Conservation (phyloP, 768 basidiomycete genomes). For the Exidia glandulosa region DNA sequence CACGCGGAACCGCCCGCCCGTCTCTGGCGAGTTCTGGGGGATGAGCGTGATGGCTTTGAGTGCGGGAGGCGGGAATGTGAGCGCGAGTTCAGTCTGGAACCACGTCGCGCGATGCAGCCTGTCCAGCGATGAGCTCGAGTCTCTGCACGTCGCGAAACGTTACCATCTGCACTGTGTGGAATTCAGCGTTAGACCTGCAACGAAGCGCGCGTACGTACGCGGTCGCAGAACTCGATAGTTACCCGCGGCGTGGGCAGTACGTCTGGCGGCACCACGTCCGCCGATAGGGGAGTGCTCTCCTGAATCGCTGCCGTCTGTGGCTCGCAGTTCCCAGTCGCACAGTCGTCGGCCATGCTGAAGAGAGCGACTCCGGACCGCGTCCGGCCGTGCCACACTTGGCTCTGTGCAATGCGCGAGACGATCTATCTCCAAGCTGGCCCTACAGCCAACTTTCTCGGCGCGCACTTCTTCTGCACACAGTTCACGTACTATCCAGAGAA, state of each 20-base stretch:
- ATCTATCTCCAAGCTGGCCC: constrained; percentile 66
- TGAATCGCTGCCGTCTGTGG: background rate
- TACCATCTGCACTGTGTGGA: constrained; percentile 66
- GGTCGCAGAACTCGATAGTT: constrained; percentile 88
- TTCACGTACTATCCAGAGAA: constrained; percentile 45
- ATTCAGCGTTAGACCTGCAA: background rate
- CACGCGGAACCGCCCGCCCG: constrained; percentile 82
- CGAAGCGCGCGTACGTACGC: constrained; percentile 38
- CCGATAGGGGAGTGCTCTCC: background rate
- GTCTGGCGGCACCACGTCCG: background rate
- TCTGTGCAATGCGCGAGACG: constrained; percentile 54
- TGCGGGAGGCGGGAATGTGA: constrained; percentile 79
- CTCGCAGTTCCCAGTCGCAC: background rate
- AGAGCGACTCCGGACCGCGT: background rate
- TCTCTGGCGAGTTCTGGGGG: constrained; percentile 69
- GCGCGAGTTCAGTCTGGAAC: constrained; percentile 84
- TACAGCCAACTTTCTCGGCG: constrained; percentile 55
- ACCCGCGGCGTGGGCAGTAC: constrained; percentile 36
- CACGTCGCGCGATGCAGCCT: constrained; percentile 87
- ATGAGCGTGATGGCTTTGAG: constrained; percentile 58
- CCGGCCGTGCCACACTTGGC: background rate
- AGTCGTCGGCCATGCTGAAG: background rate
- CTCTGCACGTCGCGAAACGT: constrained; percentile 12
- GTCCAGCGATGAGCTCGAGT: background rate
- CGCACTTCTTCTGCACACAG: constrained; percentile 78